Base-by-base conservation (phyloP, 2,329 filamentous ascomycete species). In the Diaporthe sp. region DNA sequence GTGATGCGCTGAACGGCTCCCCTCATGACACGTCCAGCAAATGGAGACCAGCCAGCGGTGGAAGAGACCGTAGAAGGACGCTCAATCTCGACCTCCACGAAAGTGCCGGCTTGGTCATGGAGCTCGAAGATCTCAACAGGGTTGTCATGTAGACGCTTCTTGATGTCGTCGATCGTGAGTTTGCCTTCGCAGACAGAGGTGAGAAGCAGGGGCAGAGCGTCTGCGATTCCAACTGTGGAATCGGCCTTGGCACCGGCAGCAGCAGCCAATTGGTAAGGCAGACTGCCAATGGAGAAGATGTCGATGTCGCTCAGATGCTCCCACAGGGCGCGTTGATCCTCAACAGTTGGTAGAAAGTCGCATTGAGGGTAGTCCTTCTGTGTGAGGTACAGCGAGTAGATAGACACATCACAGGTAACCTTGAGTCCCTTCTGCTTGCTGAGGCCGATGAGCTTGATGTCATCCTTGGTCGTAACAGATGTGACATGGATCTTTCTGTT, bases 101-200 rank as follows among this genome's bases (percentile, higher is more conserved):
- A 90, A 50, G 92, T 92, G 74, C 92, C 92, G n/a, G 89, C 84
- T 83, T 96, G 94, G 78, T 96, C 94, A 77, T 96, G 94, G 68
- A 96, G 89, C 85, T 96, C 93, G 78, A 96, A 96, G 79, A 96
- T 95, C 81, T 90, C 89, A 85, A 93, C 94, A 3, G 94, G 94
- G 81, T 95, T 95, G 80, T 94, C 92, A 81, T 95, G 93, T 61
- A 96, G 88, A 55, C 92, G 91, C 72, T 84, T 81, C 80, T 90
- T 92, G 81, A 96, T 89, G 80, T 96, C 93, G 42, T 95, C 93
- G 47, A 95, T 84, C 4, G 92, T 94, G 78, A 96, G 83, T 79
- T 88, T 92, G 75, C 93, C 93, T 80, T 95, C 93, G 6, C 91
- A 87, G 68, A 95, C 93, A 69, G 94, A 94, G 22, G 93, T 94